Evolutionary conservation across 202 grass and related monocot species (phyloP), one percentile per base, ranked within the genome.

Genomic region (Musa balbisiana): DNA sequence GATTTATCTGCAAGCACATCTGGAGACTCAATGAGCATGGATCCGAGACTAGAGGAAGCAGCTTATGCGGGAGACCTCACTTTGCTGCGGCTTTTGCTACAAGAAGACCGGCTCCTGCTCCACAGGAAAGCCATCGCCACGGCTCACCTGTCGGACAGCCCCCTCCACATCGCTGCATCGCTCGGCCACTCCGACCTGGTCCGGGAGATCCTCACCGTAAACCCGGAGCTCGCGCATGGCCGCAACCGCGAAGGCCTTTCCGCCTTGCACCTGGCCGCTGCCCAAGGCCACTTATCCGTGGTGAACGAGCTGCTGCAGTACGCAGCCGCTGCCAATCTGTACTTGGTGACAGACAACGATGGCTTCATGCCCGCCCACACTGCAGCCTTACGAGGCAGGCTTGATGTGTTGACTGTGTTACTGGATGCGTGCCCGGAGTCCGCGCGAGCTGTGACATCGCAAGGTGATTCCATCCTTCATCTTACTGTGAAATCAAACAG

Each of bases 181-280:
- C 71, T 76, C 6, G 80, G 80, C 27, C 62, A 82, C 54, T 56
- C 62, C 52, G 72, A 53, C 20, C 59, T 82, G 10, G 72, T 24
- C 24, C 50, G 9, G 16, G 59, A 76, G 19, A 69, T 82, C 58
- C 43, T 82, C 43, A 1, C 0, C 9, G 1, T 10, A 20, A 76
- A 58, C 9, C 62, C 50, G 0, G 62, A 58, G 1, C 51, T 82
- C 26, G 71, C 60, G 0, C 13, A 3, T 0, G 59, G 74, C 52
- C 21, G 26, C 16, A 82, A 82, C 56, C 29, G 13, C 2, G 49
- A 82, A 11, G 72, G 62, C 11, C 19, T 70, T 11, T 58, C 80
- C 6, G 51, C 62, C 2, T 21, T 75, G 2, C 70, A 81, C 43
- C 65, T 81, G 58, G 79, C 79, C 52, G 33, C 69, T 1, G 49